Percentiles rank a stretch among this genome's conserved stretches.
phyloP scores from a whole-genome alignment of 1,139 yeast genomes.

The Geotrichum restrictum region DNA sequence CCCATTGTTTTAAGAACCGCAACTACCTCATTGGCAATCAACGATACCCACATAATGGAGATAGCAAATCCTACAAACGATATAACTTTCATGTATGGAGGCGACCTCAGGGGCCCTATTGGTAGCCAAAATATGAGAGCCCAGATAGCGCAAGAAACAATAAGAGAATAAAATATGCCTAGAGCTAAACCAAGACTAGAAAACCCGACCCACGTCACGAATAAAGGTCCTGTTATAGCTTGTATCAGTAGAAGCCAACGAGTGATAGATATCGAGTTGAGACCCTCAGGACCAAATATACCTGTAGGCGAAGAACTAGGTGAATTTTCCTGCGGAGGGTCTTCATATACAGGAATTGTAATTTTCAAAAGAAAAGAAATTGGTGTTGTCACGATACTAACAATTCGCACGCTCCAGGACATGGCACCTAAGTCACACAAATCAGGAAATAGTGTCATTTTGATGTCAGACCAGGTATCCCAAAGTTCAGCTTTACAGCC shows the following conservation, averaged over 20 bases:
- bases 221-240: conserved; percentile 15
- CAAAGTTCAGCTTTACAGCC: too few relatives aligned
- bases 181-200: conserved; percentile 30
- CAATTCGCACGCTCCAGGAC: conserved; percentile 27
- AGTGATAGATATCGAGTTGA: conserved; percentile 7
- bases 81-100: conserved; percentile 21
- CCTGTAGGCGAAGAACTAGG: not conserved
- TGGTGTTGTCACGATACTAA: conserved; percentile 45
- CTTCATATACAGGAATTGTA: conserved; percentile 48
- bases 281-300: not conserved
- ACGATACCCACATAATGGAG: conserved; percentile 69
- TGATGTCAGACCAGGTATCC: too few relatives aligned
- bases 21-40: conserved; percentile 74
- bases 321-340: conserved; percentile 23
- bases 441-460: conserved; percentile 20
- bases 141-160: conserved; percentile 51
- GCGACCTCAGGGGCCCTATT: conserved; percentile 33
- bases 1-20: conserved; percentile 62
- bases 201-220: conserved; percentile 39
- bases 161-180: conserved; percentile 38
- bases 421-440: conserved; percentile 26
- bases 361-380: conserved; percentile 44
- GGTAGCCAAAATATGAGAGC: conserved; percentile 38
- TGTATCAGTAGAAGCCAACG: conserved; percentile 17
- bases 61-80: conserved; percentile 56